A percentile compares a stretch with the other conserved stretches of the same genome.
phyloP scores from a whole-genome alignment of 345 rosid species.

The Gossypium bickii region DNA sequence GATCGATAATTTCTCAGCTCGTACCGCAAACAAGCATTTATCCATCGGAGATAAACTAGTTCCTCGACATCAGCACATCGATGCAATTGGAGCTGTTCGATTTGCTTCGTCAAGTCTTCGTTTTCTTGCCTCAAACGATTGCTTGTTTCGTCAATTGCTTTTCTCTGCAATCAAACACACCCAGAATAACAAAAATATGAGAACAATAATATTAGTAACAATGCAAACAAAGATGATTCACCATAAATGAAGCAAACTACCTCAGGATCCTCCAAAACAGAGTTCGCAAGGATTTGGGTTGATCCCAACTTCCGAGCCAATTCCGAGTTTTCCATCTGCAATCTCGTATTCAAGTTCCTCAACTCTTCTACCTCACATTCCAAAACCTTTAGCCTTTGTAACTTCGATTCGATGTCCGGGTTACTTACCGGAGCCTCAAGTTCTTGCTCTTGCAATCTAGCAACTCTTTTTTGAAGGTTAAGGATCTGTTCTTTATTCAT shows the following conservation, averaged over 20 bases:
- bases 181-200: not conserved
- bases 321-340: constrained; percentile 61
- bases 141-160: constrained; percentile 44
- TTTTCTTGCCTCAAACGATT: constrained; percentile 48
- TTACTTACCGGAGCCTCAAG: constrained; percentile 28
- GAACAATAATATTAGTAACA: not conserved
- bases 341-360: constrained; percentile 43
- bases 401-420: constrained; percentile 28
- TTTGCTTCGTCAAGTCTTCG: constrained; percentile 45
- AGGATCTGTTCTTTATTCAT: constrained; percentile 64
- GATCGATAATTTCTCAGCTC: constrained; percentile 75
- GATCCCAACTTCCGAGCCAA: constrained; percentile 53
- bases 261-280: constrained; percentile 59
- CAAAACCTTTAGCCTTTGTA: constrained; percentile 58
- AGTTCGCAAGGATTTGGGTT: constrained; percentile 53
- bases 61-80: constrained; percentile 69
- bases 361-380: constrained; percentile 66
- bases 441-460: constrained; percentile 60
- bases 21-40: constrained; percentile 83
- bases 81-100: constrained; percentile 64
- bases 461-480: constrained; percentile 56
- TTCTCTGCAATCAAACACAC: constrained; percentile 38
- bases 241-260: constrained; percentile 25
- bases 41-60: constrained; percentile 83
- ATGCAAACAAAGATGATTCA: not conserved